Conservation (phyloP, 2,329 filamentous ascomycete species). For the Fusarium stilboides region DNA sequence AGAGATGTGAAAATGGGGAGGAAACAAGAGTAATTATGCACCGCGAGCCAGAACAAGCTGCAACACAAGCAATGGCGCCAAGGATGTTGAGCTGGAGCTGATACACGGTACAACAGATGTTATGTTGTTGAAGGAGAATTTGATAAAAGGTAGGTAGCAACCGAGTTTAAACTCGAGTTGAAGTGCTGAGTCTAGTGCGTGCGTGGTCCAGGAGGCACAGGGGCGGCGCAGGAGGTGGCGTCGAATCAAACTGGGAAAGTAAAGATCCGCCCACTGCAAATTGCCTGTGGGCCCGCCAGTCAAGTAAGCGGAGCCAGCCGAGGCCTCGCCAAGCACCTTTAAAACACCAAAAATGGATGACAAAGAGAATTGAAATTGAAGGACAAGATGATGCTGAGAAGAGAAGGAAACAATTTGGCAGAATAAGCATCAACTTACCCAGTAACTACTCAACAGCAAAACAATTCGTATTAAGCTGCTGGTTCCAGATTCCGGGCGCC, state of each 20-base stretch:
- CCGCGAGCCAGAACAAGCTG: slow-evolving; percentile 22
- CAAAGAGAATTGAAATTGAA: slow-evolving; percentile 7
- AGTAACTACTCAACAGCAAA: slow-evolving; percentile 21
- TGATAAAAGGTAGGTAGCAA: slow-evolving; percentile 30
- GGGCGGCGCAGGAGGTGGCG: slow-evolving; percentile 51
- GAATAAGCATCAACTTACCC: slow-evolving; percentile 22
- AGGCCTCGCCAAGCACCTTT: slow-evolving; percentile 27
- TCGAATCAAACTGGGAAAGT: slow-evolving; percentile 48
- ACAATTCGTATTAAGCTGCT: slow-evolving; percentile 2
- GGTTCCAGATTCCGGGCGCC: slow-evolving; percentile 27
- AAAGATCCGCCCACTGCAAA: slow-evolving; percentile 50
- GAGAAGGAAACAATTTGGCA: slow-evolving; percentile 1
- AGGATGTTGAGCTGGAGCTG: slow-evolving; percentile 27
- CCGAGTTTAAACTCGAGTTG: slow-evolving; percentile 43
- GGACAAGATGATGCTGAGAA: slow-evolving; percentile 1
- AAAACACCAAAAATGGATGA: slow-evolving; percentile 30
- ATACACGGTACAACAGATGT: slow-evolving; percentile 35
- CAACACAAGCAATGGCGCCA: slow-evolving; percentile 30
- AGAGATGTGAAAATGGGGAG: slow-evolving; percentile 4
- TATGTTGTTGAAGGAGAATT: slow-evolving; percentile 42
- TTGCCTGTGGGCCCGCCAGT: slow-evolving; percentile 43
- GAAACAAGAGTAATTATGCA: slow-evolving; percentile 21
- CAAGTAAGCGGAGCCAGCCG: slow-evolving; percentile 40
- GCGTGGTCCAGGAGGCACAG: slow-evolving; percentile 45
- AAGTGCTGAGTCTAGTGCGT: slow-evolving; percentile 33